Evolutionary conservation across 345 rosid genomes (phyloP).

Genomic region (Linum lewisii): DNA sequence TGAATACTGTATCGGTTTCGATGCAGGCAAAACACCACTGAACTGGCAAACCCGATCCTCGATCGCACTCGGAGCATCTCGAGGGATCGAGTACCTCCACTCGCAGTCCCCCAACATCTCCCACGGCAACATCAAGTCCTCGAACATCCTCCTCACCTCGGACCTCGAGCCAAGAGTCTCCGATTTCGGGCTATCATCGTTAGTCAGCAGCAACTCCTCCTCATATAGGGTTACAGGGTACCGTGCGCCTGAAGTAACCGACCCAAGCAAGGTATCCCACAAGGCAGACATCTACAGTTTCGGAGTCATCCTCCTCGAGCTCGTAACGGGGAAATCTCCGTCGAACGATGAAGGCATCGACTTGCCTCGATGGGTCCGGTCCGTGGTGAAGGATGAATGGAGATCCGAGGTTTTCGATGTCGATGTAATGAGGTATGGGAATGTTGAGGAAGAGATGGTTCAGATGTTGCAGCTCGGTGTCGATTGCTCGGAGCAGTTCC

Average conservation of each 20-base stretch:
- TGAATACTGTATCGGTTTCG: too few relatives aligned
- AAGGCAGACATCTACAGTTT: constrained; percentile 10
- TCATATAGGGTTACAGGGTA: constrained; percentile 7
- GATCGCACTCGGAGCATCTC: constrained; percentile 4
- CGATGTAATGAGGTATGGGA: constrained; percentile 1
- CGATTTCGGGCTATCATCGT: constrained; percentile 2
- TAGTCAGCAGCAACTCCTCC: not conserved
- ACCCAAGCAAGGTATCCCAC: not conserved
- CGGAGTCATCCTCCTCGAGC: constrained; percentile 7
- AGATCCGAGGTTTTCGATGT: constrained; percentile 8
- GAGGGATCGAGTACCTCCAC: constrained; percentile 8
- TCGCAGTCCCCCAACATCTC: not conserved
- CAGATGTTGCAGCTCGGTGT: not conserved
- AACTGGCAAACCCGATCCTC: constrained; percentile 5
- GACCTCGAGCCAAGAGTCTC: constrained; percentile 1
- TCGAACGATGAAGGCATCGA: constrained; percentile 3
- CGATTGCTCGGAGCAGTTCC: not conserved
- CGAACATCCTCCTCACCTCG: constrained; percentile 6
- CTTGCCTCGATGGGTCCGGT: constrained; percentile 10
- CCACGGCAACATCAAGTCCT: constrained; percentile 13
- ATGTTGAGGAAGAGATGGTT: constrained; percentile 10
- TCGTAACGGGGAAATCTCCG: constrained; percentile 8
- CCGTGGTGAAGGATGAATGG: constrained; percentile 10
- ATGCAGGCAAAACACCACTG: constrained; percentile 1
- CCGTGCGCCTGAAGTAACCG: constrained; percentile 10